phyloP scores from a whole-genome alignment of 192 early-diverging fungal genomes.

The Phlyctochytrium bullatum region DNA sequence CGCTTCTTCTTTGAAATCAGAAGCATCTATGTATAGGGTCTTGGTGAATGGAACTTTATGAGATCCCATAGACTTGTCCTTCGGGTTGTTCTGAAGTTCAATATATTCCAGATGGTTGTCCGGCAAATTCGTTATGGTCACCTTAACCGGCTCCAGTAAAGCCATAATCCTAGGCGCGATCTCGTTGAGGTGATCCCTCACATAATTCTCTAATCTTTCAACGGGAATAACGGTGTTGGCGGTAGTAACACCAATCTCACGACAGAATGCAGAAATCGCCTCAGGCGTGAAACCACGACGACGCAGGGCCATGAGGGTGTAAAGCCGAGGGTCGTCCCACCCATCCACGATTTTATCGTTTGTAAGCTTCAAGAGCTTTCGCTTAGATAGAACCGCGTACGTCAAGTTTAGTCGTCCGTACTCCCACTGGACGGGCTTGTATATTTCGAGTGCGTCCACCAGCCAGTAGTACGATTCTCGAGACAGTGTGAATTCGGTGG shows the following conservation, averaged over 20 bases:
- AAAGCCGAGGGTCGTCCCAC: constrained; percentile 98
- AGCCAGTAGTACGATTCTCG: constrained; percentile 99
- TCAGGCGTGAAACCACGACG: constrained; percentile 96
- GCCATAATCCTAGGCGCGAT: constrained; percentile 93
- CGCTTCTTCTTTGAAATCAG: constrained; percentile 88
- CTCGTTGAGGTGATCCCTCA: constrained; percentile 90
- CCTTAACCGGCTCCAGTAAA: constrained; percentile 80
- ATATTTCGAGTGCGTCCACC: constrained; percentile 94
- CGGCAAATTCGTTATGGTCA: constrained; percentile 88
- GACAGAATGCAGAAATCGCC: constrained; percentile 97
- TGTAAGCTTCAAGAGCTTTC: constrained; percentile 92
- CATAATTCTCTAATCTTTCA: constrained; percentile 88
- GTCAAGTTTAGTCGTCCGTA: constrained; percentile 93
- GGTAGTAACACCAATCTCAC: constrained; percentile 89
- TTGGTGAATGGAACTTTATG: constrained; percentile 88
- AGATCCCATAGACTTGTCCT: constrained; percentile 80
- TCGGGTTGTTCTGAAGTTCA: constrained; percentile 85
- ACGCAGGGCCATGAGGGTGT: constrained; percentile 91
- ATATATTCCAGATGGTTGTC: constrained; percentile 78
- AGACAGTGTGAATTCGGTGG: constrained; percentile 89
- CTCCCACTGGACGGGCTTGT: constrained; percentile 99
- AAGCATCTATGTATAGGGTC: constrained; percentile 90
- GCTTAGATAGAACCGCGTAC: constrained; percentile 95
- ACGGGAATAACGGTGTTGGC: constrained; percentile 79
- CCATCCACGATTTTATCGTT: constrained; percentile 72